These are phyloP conservation scores for Sphagnurus paluster DNA, from an alignment of 1,284 basidiomycete species.

Conservation along the genomic window DNA sequence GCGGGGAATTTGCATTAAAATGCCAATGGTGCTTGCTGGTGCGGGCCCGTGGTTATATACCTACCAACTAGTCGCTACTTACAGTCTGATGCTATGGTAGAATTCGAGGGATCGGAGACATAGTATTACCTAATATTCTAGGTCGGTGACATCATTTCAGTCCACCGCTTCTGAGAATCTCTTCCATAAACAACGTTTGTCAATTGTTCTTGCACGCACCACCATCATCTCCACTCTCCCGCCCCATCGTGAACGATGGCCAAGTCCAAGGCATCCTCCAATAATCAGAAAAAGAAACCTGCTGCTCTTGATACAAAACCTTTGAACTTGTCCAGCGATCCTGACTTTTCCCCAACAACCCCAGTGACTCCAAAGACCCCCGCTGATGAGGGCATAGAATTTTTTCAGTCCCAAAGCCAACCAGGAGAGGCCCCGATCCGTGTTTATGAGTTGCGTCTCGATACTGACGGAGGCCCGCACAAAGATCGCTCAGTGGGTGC, in stretches of 20 bases:
- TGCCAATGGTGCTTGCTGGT: slow-evolving; percentile 9
- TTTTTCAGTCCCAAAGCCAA: slow-evolving; percentile 66
- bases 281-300: slow-evolving; percentile 22
- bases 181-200: slow-evolving; percentile 2
- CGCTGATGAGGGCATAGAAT: slow-evolving; percentile 87
- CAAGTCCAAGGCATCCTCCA: slow-evolving; percentile 23
- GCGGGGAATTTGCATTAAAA: slow-evolving; percentile 9
- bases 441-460: slow-evolving; percentile 84
- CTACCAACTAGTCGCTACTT: slow-evolving; percentile 11
- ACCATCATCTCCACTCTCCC: slow-evolving; percentile 9
- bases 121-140: slow-evolving; percentile 16
- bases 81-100: slow-evolving; percentile 9
- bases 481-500: slow-evolving; percentile 77
- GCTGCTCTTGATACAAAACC: slow-evolving; percentile 26
- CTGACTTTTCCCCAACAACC: slow-evolving; percentile 15
- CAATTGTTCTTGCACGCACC: too few relatives aligned
- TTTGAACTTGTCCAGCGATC: slow-evolving; percentile 14
- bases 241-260: slow-evolving; percentile 22
- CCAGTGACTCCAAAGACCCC: slow-evolving; percentile 77
- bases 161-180: neutral
- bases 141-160: slow-evolving; percentile 20
- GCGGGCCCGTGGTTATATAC: slow-evolving; percentile 12
- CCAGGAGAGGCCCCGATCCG: slow-evolving; percentile 65
- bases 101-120: slow-evolving; percentile 11
- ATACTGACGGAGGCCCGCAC: slow-evolving; percentile 87